Evolutionary conservation across 1,284 basidiomycete genomes (phyloP).

Genomic region (Moniliophthora roreri): DNA sequence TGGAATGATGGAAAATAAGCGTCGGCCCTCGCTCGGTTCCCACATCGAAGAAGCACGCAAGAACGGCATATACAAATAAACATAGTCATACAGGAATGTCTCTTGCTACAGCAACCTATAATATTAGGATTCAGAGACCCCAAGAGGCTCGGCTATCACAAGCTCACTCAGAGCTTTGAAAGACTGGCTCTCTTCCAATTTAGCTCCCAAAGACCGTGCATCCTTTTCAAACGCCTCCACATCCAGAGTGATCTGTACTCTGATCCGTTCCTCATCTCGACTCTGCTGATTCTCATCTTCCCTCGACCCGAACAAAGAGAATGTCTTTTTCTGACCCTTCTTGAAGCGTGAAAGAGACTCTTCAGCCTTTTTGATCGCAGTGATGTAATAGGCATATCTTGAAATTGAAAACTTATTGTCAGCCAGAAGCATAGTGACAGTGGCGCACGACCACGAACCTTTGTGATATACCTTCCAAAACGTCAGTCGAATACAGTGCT

Average conservation of each 20-base stretch:
- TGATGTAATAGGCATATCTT: slow-evolving; percentile 71
- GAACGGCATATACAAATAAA: too few species aligned
- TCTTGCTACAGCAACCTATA: background rate
- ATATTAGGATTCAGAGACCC: background rate
- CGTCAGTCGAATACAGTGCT: slow-evolving; percentile 54
- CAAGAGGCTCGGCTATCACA: slow-evolving; percentile 48
- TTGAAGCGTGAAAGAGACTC: slow-evolving; percentile 84
- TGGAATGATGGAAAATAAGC: too few species aligned
- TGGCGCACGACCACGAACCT: slow-evolving; percentile 40
- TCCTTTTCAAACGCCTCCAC: slow-evolving; percentile 82
- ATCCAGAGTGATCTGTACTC: slow-evolving; percentile 84
- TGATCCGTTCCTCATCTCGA: slow-evolving; percentile 79
- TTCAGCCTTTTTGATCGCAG: slow-evolving; percentile 87
- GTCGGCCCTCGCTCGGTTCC: too few species aligned
- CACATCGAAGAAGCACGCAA: too few species aligned
- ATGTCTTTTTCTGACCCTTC: slow-evolving; percentile 78
- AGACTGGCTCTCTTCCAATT: slow-evolving; percentile 51
- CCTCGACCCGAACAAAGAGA: slow-evolving; percentile 71
- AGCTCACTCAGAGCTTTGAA: slow-evolving; percentile 61
- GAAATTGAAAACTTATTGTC: background rate
- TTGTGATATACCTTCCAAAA: slow-evolving; percentile 76
- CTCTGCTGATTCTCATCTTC: slow-evolving; percentile 59
- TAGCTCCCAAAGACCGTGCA: slow-evolving; percentile 67
- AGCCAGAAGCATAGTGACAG: slow-evolving; percentile 4
- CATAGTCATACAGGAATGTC: too few species aligned